Percentiles rank a stretch among this genome's conserved stretches.
These are phyloP conservation scores for Ophiostoma montium DNA, from an alignment of 2,329 filamentous ascomycete genomes.

Conservation along the genomic window DNA sequence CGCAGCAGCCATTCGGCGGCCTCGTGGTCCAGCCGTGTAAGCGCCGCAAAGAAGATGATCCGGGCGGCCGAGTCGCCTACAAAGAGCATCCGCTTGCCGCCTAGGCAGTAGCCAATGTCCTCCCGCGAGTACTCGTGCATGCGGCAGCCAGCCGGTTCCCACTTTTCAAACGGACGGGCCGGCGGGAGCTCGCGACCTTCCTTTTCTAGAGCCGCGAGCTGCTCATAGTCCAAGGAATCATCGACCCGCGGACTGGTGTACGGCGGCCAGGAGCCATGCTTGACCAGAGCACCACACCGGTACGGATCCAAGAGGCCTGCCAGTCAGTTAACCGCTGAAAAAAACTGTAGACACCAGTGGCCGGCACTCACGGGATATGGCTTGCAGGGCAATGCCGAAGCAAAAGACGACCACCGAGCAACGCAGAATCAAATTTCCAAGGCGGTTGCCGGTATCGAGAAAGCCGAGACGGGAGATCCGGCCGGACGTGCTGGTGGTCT, in stretches of 20 bases:
- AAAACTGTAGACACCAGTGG: too few species aligned
- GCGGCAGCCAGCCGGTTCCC: slow-evolving; percentile 47
- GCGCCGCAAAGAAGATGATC: slow-evolving; percentile 45
- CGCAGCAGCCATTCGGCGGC: slow-evolving; percentile 23
- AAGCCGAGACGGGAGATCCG: background rate
- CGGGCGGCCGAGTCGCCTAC: slow-evolving; percentile 46
- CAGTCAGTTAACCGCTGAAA: too few species aligned
- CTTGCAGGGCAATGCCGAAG: background rate
- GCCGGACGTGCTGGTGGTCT: background rate
- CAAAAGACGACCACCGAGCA: slow-evolving; percentile 2
- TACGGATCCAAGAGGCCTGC: slow-evolving; percentile 27
- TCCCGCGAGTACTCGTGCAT: slow-evolving; percentile 38
- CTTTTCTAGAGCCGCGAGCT: slow-evolving; percentile 2
- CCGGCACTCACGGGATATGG: background rate
- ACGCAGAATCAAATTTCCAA: background rate
- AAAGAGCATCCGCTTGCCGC: slow-evolving; percentile 38
- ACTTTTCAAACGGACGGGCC: slow-evolving; percentile 26
- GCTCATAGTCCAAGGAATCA: slow-evolving; percentile 3
- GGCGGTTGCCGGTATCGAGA: background rate
- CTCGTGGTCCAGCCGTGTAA: slow-evolving; percentile 30
- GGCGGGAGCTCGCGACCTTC: slow-evolving; percentile 14
- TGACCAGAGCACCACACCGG: slow-evolving; percentile 37
- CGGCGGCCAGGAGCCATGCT: slow-evolving; percentile 35
- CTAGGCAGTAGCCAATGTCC: slow-evolving; percentile 40
- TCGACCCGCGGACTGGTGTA: slow-evolving; percentile 12